A percentile compares a stretch with the other conserved stretches of the same genome.
Conservation (phyloP, 2,329 filamentous ascomycete species). For the Talaromyces marneffei region DNA sequence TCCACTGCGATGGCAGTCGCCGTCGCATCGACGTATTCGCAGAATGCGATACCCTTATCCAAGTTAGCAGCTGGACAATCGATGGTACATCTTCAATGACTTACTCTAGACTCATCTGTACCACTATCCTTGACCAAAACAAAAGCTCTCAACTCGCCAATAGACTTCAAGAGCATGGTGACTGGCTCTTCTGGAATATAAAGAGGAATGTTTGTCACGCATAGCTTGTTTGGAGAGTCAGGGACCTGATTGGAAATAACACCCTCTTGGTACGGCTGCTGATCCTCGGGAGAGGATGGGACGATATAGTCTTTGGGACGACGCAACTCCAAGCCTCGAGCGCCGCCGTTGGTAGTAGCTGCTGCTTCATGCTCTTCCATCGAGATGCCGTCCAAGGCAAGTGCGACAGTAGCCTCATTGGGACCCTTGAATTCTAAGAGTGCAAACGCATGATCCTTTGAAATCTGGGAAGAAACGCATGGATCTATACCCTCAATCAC, state of each 20-base stretch:
- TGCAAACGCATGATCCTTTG: slow-evolving; percentile 72
- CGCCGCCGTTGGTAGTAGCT: slow-evolving; percentile 49
- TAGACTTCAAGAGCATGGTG: slow-evolving; percentile 79
- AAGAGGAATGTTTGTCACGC: slow-evolving; percentile 78
- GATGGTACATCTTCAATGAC: slow-evolving; percentile 27
- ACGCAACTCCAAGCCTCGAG: slow-evolving; percentile 62
- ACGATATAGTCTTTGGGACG: slow-evolving; percentile 97
- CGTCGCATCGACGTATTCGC: slow-evolving; percentile 75
- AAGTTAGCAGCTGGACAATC: slow-evolving; percentile 13
- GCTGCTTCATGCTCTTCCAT: slow-evolving; percentile 69
- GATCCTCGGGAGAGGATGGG: slow-evolving; percentile 60
- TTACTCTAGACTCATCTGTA: slow-evolving; percentile 80
- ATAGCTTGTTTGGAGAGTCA: slow-evolving; percentile 92
- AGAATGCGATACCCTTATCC: slow-evolving; percentile 83
- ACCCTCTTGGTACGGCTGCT: slow-evolving; percentile 67
- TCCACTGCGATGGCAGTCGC: slow-evolving; percentile 80
- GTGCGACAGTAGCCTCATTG: slow-evolving; percentile 80
- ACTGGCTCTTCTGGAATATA: slow-evolving; percentile 91
- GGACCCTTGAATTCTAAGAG: slow-evolving; percentile 85
- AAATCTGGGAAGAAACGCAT: slow-evolving; percentile 76
- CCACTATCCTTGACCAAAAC: slow-evolving; percentile 78
- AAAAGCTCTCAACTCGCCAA: slow-evolving; percentile 90
- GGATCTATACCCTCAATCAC: slow-evolving; percentile 78
- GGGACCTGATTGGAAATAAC: slow-evolving; percentile 74
- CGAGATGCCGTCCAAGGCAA: slow-evolving; percentile 81